phyloP scores from a whole-genome alignment of 2,329 filamentous ascomycete genomes.

The Cryphonectria nitschkei region DNA sequence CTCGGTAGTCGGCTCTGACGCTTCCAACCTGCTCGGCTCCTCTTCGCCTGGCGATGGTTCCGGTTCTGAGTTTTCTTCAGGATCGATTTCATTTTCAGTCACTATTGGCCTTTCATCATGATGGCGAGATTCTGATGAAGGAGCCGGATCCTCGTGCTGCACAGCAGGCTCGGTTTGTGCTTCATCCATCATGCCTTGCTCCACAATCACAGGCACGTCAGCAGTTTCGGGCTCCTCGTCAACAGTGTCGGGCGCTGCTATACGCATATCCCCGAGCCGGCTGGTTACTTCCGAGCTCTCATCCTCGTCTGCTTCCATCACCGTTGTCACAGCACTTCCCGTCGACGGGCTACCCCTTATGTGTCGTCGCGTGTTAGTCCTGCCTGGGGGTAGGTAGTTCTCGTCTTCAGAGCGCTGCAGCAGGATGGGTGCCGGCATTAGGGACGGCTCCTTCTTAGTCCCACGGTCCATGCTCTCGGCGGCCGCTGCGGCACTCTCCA shows the following conservation, averaged over 20 bases:
- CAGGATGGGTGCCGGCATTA: constrained; percentile 33
- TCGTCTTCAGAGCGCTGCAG: constrained; percentile 45
- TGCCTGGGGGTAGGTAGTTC: constrained; percentile 56
- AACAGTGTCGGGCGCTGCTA: constrained; percentile 53
- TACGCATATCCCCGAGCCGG: constrained; percentile 50
- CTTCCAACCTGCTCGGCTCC: constrained; percentile 18
- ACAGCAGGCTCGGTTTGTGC: not conserved
- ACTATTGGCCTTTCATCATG: constrained; percentile 7
- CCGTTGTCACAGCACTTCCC: constrained; percentile 77
- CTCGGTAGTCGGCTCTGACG: constrained; percentile 5
- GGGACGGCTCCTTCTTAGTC: constrained; percentile 32
- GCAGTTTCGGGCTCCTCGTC: constrained; percentile 52
- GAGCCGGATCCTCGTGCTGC: constrained; percentile 36
- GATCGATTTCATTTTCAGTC: constrained; percentile 35
- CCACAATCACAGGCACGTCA: constrained; percentile 46
- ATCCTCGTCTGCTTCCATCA: constrained; percentile 83
- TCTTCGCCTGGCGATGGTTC: constrained; percentile 31
- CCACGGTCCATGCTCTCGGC: constrained; percentile 27
- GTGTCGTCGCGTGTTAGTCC: constrained; percentile 80
- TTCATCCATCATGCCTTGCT: constrained; percentile 35
- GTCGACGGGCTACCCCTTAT: constrained; percentile 79
- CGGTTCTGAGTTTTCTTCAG: constrained; percentile 17
- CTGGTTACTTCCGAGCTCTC: constrained; percentile 54
- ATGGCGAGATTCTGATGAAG: not conserved
- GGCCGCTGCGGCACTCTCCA: constrained; percentile 51